Percentiles rank a stretch among this genome's conserved stretches.
phyloP scores from a whole-genome alignment of 768 basidiomycete genomes.

The Tricholoma saponaceum region DNA sequence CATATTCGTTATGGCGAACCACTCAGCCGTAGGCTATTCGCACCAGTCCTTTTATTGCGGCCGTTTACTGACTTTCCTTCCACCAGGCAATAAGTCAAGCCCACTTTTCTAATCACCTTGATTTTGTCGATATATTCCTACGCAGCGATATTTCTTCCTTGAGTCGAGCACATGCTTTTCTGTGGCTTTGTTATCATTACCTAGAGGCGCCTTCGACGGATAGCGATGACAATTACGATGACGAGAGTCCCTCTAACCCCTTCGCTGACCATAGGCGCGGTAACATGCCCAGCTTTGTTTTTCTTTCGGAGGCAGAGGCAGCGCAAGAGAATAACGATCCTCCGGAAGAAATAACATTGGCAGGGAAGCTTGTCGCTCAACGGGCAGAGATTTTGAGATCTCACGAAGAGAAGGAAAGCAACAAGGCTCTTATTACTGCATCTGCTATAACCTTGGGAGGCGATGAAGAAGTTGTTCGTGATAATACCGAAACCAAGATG shows the following conservation, averaged over 20 bases:
- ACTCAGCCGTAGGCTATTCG: slow-evolving; percentile 42
- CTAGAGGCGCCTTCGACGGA: slow-evolving; percentile 44
- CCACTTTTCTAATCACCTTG: slow-evolving; percentile 69
- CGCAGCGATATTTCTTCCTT: slow-evolving; percentile 67
- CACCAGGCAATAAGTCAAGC: slow-evolving; percentile 53
- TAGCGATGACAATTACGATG: slow-evolving; percentile 36
- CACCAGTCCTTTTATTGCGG: neutral
- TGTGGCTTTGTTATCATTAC: slow-evolving; percentile 84
- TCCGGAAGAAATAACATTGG: slow-evolving; percentile 35
- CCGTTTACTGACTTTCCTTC: slow-evolving; percentile 22
- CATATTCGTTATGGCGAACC: slow-evolving; percentile 63
- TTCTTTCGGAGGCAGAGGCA: slow-evolving; percentile 36
- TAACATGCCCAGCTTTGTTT: slow-evolving; percentile 32
- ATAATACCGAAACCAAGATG: slow-evolving; percentile 21
- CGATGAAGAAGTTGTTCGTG: slow-evolving; percentile 17
- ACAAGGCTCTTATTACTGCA: slow-evolving; percentile 10
- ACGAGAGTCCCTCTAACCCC: slow-evolving; percentile 43
- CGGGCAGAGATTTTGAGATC: slow-evolving; percentile 34
- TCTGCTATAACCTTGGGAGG: slow-evolving; percentile 15
- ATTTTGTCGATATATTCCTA: slow-evolving; percentile 81
- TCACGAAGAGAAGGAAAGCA: slow-evolving; percentile 25
- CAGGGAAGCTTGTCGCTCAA: slow-evolving; percentile 35
- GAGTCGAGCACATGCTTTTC: slow-evolving; percentile 74
- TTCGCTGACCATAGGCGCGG: slow-evolving; percentile 48
- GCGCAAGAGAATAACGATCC: slow-evolving; percentile 44